Base-by-base conservation (phyloP, 2,329 filamentous ascomycete species). In the Clarireedia hainanense region DNA sequence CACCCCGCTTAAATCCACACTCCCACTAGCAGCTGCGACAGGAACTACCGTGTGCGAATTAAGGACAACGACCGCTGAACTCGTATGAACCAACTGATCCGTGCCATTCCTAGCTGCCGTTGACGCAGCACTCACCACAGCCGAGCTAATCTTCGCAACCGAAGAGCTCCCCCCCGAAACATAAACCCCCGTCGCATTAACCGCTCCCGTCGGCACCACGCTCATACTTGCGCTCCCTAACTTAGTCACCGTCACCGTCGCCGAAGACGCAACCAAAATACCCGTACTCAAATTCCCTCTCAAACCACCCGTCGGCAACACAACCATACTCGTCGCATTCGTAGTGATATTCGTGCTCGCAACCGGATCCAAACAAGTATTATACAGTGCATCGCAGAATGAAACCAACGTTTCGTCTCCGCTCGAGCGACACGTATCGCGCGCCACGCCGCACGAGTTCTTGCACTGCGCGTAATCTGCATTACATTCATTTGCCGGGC, bases 301-400 rank as follows among this genome's bases (percentile, higher is more conserved):
- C 20, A n/a, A 39, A 5, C 34, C 48, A 7, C 30, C 20, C 9
- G 17, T 36, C 14, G 17, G 20, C 20, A 20, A 3, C 20, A 20
- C 7, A 14, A 10, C 4, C 9, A 30, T n/a, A 5, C 27, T 23
- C 1, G 42, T 52, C 9, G 27, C 30, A 15, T 52, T 52, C 1
- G 42, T 37, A 3, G 50, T 52, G 6, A 52, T 37, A 5, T 52
- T 47, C 15, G 14, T 52, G 20, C 30, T 47, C 12, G 26, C 9
- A 12, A 47, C 50, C 1, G 50, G 50, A 47, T 52, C 40, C 50
- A 52, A 47, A 5, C 50, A 52, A 7, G 9, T n/a, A 23, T 52
- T 52, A n/a, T 52, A 52, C 20, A 52, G 10, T n/a, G 27, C 47
- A 47, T 52, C 42, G 14, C 50, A 52, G 40, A 52, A 47, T 1